Evolutionary conservation across 495 filamentous ascomycete genomes (phyloP), one percentile per base, ranked within the genome.

Genomic region (Penicillium diatomitis): DNA sequence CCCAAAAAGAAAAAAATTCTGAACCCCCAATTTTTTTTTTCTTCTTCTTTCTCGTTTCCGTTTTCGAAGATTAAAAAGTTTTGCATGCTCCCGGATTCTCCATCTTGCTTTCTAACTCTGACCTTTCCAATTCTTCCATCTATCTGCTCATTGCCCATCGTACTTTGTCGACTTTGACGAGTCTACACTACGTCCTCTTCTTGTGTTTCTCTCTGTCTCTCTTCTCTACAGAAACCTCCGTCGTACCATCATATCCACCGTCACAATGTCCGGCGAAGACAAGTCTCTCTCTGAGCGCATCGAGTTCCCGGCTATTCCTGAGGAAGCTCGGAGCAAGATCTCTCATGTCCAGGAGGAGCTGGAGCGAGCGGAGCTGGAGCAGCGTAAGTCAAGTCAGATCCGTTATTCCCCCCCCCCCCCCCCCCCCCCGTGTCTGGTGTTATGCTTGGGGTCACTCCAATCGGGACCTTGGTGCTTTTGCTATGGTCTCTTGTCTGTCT

Each of bases 341-440:
- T 41, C 59, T 28, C 32, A 61, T 8, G 37, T 74, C 11, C 61
- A 72, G 55, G 60, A 72, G 55, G 50, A 70, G 54, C 70, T 70
- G 32, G 30, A 51, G 32, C 61, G 64, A 32, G 64, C 61, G 6
- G 68, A 70, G 53, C 55, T 72, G 51, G 68, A 72, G 49, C 64
- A 69, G 53, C 36, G 71, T 74, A 61, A 50, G 71, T 70, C 8
- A 42, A 0, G n/a, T 42, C 4, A 9, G 4, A 3, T 20, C n/a
- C 37, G 10, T 4, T 12, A 9, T 39, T 12, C 37, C 8, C 2
- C 5, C 9, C 43, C 12, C 3, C 38, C 44, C 8, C n/a, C n/a
- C n/a, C n/a, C n/a, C n/a, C 0, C 20, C 20, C 20, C 20, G 20
- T 20, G 20, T 20, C 20, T 20, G 20, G 20, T 20, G 20, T 20